Conservation (phyloP, 768 basidiomycete genomes). For the Coprinellus aureogranulatus region DNA sequence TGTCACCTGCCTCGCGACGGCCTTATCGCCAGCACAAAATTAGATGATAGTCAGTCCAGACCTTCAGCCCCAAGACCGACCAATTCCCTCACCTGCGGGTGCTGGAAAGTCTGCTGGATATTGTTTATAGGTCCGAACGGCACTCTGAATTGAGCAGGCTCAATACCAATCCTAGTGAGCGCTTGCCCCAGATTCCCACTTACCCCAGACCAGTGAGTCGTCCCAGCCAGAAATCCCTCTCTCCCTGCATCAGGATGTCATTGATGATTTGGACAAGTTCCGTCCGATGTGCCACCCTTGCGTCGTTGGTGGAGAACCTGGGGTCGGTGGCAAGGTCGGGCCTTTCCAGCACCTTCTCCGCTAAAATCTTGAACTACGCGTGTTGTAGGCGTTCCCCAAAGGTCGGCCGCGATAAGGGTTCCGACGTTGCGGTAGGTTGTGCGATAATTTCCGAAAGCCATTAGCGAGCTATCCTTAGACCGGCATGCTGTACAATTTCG, state of each 20-base stretch:
- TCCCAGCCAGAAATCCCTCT: constrained; percentile 73
- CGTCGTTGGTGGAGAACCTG: constrained; percentile 70
- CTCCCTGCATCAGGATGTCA: constrained; percentile 50
- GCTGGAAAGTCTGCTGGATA: constrained; percentile 83
- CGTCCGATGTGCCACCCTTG: constrained; percentile 72
- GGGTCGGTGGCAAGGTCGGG: constrained; percentile 59
- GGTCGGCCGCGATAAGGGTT: constrained; percentile 3
- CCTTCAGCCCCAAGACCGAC: constrained; percentile 6
- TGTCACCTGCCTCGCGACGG: constrained; percentile 68
- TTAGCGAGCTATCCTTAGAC: neutral
- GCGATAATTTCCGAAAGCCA: neutral
- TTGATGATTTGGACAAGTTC: constrained; percentile 70
- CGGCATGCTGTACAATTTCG: constrained; percentile 3
- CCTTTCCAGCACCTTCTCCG: constrained; percentile 56
- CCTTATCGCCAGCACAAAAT: constrained; percentile 38
- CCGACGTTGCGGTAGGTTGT: neutral
- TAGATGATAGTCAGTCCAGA: constrained; percentile 6
- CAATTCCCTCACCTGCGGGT: constrained; percentile 55
- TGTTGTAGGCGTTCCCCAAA: neutral
- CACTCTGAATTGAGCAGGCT: constrained; percentile 41
- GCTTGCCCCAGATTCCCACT: constrained; percentile 14
- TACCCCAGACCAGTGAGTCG: constrained; percentile 78
- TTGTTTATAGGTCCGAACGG: constrained; percentile 93
- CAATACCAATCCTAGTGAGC: constrained; percentile 8
- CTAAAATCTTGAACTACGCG: constrained; percentile 66